Percentiles rank a stretch among this genome's conserved stretches.
phyloP scores from a whole-genome alignment of 2,329 filamentous ascomycete genomes.

The Claviceps sp. region DNA sequence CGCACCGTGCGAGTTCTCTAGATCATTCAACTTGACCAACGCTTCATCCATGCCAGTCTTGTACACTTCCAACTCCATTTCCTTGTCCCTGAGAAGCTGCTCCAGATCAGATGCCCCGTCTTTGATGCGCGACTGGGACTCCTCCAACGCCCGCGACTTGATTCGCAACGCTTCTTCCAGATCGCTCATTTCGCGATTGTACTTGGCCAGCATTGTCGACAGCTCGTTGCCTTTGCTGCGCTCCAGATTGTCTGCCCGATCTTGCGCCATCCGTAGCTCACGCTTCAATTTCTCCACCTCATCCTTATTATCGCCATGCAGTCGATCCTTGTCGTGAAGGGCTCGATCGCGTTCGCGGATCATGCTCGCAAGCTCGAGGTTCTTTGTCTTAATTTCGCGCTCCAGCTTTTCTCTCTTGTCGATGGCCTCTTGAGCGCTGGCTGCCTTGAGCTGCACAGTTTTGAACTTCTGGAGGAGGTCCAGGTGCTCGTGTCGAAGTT shows the following conservation, averaged over 20 bases:
- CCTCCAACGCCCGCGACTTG: conserved; percentile 79
- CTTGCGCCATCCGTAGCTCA: conserved; percentile 81
- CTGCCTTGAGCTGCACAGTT: conserved; percentile 86
- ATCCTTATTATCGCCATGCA: conserved; percentile 77
- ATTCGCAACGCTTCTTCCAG: conserved; percentile 82
- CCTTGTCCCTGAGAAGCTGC: conserved; percentile 76
- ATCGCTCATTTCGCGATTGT: conserved; percentile 94
- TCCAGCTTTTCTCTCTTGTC: conserved; percentile 90
- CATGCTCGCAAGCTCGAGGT: conserved; percentile 97
- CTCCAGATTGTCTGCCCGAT: conserved; percentile 84
- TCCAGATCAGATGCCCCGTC: conserved; percentile 81
- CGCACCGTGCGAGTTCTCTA: conserved; percentile 62
- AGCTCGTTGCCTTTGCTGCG: conserved; percentile 89
- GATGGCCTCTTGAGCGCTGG: conserved; percentile 92
- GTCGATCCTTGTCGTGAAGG: conserved; percentile 80
- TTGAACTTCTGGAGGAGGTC: conserved; percentile 96
- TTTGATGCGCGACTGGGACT: conserved; percentile 61
- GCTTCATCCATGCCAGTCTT: conserved; percentile 97
- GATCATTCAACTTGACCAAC: conserved; percentile 78
- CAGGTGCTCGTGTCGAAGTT: conserved; percentile 86
- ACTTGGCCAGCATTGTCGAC: conserved; percentile 85
- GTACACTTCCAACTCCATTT: conserved; percentile 95
- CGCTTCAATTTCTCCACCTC: conserved; percentile 90
- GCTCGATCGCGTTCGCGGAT: conserved; percentile 92
- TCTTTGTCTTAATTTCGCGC: conserved; percentile 98